Evolutionary conservation across 2,329 filamentous ascomycete species (phyloP), one percentile per base, ranked within the genome.

Genomic region (Epichloe bromicola): DNA sequence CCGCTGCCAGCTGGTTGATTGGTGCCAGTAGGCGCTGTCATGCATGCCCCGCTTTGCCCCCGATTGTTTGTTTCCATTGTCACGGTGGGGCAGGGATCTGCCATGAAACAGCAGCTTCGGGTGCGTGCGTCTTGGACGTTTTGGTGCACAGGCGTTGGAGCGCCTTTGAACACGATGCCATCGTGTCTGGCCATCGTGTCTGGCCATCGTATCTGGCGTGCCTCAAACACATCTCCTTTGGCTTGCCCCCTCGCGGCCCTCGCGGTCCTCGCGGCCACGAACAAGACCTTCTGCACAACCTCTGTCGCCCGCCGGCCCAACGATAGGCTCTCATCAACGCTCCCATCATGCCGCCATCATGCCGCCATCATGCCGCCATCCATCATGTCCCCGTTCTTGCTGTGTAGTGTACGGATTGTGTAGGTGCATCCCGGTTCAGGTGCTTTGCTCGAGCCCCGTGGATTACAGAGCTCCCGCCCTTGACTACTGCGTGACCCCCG

Each of bases 21-120:
- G 40, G 38, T 47, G 38, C 3, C 46, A 37, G 39, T 12, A 42
- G 26, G 38, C 38, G 38, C 46, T 26, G 40, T 41, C 47, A 37
- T n/a, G 36, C 36, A 7, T 4, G 36, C 11, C 39, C 39, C 17
- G 39, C 11, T 15, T 8, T 12, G 12, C 6, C 17, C 34, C 7
- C 39, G 19, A 15, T 20, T 15, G 20, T 19, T 26, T 38, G 26
- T 39, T 39, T 30, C 33, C 41, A 39, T 39, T 30, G 48, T 37
- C 11, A 33, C 14, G 49, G 38, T 47, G 36, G 20, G 38, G 45
- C 44, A 48, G 50, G 43, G 8, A 38, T 48, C 23, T 36, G 45
- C 44, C 33, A 41, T 48, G 50, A 48, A 51, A 44, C 50, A 37
- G 3, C 30, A 15, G 30, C 50, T 26, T 33, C 50, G 50, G 49